A percentile compares a stretch with the other conserved stretches of the same genome.
Conservation (phyloP, 1,284 basidiomycete species). For the Moesziomyces globuligerus region DNA sequence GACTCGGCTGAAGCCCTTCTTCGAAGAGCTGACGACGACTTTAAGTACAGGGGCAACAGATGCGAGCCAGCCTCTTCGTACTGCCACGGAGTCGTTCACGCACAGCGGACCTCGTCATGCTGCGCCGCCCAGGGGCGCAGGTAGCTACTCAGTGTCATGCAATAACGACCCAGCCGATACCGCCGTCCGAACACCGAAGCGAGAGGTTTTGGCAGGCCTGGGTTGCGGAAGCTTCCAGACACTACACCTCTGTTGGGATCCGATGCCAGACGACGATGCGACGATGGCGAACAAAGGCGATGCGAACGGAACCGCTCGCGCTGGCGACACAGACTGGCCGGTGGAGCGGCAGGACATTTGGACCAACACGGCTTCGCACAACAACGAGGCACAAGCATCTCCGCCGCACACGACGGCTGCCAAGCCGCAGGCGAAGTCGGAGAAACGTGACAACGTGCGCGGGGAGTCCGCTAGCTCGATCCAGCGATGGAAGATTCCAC, state of each 20-base stretch:
- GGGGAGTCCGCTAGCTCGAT: background rate
- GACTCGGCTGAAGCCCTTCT: slow-evolving; percentile 41
- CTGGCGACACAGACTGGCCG: slow-evolving; percentile 36
- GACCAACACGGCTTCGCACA: slow-evolving; percentile 45
- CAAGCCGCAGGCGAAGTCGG: background rate
- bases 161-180: background rate
- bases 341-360: slow-evolving; percentile 53
- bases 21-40: slow-evolving; percentile 37
- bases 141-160: slow-evolving; percentile 9
- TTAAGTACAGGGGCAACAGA: background rate
- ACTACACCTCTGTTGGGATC: slow-evolving; percentile 40
- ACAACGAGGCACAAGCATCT: slow-evolving; percentile 27
- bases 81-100: slow-evolving; percentile 2
- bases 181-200: slow-evolving; percentile 4
- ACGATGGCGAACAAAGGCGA: background rate
- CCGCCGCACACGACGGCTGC: slow-evolving; percentile 14
- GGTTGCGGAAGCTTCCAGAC: slow-evolving; percentile 17
- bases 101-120: slow-evolving; percentile 32
- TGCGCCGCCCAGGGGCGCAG: slow-evolving; percentile 23
- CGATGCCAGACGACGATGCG: background rate
- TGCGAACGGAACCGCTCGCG: too few species aligned
- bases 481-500: slow-evolving; percentile 15
- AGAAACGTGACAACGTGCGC: background rate
- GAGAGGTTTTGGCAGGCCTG: slow-evolving; percentile 6
- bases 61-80: background rate